Conservation (phyloP, 179 eudicot genomes). For the Carnegiea gigantea region DNA sequence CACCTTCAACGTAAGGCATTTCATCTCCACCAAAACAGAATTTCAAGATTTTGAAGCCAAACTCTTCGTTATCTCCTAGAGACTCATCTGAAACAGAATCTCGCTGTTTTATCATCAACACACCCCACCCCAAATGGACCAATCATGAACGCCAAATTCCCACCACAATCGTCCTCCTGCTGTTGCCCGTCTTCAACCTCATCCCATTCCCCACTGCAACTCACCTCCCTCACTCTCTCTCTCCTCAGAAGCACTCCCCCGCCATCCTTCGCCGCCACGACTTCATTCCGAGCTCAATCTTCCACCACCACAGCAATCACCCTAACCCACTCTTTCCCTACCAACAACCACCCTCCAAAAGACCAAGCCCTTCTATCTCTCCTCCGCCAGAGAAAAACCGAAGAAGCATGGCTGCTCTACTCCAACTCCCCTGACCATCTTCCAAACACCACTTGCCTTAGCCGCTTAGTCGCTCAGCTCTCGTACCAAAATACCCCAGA, state of each 20-base stretch:
- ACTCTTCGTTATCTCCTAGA: too few species aligned
- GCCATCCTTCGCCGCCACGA: slow-evolving; percentile 20
- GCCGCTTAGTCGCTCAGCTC: slow-evolving; percentile 78
- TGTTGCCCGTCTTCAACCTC: slow-evolving; percentile 14
- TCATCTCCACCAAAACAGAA: too few species aligned
- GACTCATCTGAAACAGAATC: too few species aligned
- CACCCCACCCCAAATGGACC: slow-evolving; percentile 27
- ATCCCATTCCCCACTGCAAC: slow-evolving; percentile 20
- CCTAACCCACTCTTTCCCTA: slow-evolving; percentile 22
- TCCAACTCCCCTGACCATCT: slow-evolving; percentile 38
- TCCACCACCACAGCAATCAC: background rate
- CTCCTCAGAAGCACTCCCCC: slow-evolving; percentile 9
- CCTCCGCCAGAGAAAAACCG: slow-evolving; percentile 79
- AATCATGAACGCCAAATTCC: slow-evolving; percentile 41
- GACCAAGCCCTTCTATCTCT: slow-evolving; percentile 65
- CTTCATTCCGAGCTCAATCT: slow-evolving; percentile 13
- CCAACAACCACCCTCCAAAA: slow-evolving; percentile 18
- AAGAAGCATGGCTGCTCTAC: slow-evolving; percentile 76
- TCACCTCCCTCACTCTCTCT: slow-evolving; percentile 15
- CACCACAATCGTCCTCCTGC: slow-evolving; percentile 14
- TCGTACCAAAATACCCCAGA: slow-evolving; percentile 63
- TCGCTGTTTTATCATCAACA: too few species aligned
- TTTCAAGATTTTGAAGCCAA: too few species aligned
- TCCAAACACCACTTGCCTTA: slow-evolving; percentile 80
- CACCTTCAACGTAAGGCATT: too few species aligned